Evolutionary conservation across 2,329 filamentous ascomycete species (phyloP).

Genomic region (Coleophoma cylindrospora): DNA sequence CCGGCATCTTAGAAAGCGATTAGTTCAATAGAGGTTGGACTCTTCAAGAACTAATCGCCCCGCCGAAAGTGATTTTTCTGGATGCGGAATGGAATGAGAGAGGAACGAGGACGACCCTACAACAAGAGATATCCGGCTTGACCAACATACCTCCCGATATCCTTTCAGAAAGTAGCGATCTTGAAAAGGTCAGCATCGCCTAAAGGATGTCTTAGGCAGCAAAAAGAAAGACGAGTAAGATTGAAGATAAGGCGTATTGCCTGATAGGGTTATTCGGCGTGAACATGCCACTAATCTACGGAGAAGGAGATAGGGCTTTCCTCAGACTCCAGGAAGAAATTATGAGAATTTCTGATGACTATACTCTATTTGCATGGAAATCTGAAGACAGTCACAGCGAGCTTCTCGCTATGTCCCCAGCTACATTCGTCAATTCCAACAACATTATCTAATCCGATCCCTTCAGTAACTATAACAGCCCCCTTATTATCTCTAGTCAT

Average conservation of each 20-base stretch:
- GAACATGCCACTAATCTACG: conserved; percentile 31
- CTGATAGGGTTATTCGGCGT: conserved; percentile 28
- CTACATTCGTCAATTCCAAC: conserved; percentile 6
- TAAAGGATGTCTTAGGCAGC: conserved; percentile 31
- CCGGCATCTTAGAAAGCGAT: conserved; percentile 1
- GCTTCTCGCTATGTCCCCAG: conserved; percentile 8
- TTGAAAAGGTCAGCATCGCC: conserved; percentile 25
- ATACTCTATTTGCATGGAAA: conserved; percentile 28
- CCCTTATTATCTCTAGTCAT: no score
- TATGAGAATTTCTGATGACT: conserved; percentile 26
- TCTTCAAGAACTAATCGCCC: not conserved
- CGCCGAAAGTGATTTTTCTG: conserved; percentile 17
- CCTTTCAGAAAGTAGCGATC: conserved; percentile 5
- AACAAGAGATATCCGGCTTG: conserved; percentile 15
- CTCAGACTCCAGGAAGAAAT: conserved; percentile 30
- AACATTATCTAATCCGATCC: conserved; percentile 5
- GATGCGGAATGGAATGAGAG: conserved; percentile 15
- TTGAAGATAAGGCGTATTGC: conserved; percentile 21
- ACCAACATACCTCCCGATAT: conserved; percentile 24
- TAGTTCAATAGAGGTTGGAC: conserved; percentile 2
- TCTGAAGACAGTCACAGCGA: conserved; percentile 1
- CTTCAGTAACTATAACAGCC: not conserved
- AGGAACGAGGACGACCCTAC: conserved; percentile 12
- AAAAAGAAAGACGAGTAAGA: conserved; percentile 22
- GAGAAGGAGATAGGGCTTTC: conserved; percentile 30